Conservation (phyloP, 179 eudicot genomes). For the Spergularia azorica region DNA sequence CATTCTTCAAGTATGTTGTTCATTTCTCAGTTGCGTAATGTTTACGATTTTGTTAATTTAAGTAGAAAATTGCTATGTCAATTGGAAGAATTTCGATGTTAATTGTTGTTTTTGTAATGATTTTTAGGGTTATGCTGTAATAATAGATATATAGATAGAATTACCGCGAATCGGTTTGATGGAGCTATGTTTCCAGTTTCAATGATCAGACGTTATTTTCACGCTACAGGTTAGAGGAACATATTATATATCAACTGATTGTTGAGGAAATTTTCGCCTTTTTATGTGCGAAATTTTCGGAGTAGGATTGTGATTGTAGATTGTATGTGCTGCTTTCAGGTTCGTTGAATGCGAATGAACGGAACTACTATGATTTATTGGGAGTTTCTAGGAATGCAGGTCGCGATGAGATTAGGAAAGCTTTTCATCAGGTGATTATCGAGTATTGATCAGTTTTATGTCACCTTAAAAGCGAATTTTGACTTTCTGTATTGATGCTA, state of each 20-base stretch:
- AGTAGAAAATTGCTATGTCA: not conserved
- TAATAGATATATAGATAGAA: slow-evolving; percentile 34
- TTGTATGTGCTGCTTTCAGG: slow-evolving; percentile 45
- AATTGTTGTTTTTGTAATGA: slow-evolving; percentile 6
- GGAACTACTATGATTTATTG: slow-evolving; percentile 65
- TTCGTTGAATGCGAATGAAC: slow-evolving; percentile 32
- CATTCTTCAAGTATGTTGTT: slow-evolving; percentile 28
- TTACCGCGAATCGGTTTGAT: slow-evolving; percentile 27
- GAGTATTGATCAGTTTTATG: not conserved
- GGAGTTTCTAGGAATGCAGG: slow-evolving; percentile 70
- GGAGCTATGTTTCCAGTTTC: slow-evolving; percentile 33
- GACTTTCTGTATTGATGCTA: not conserved
- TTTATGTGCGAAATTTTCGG: not conserved
- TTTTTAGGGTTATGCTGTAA: slow-evolving; percentile 40
- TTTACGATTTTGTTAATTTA: not conserved
- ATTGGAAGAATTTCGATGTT: slow-evolving; percentile 12
- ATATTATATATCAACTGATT: not conserved
- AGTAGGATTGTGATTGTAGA: slow-evolving; percentile 6
- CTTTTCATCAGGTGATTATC: slow-evolving; percentile 55
- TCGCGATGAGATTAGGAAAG: slow-evolving; percentile 80
- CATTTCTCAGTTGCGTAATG: slow-evolving; percentile 6
- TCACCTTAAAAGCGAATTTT: not conserved
- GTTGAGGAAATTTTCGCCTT: not conserved
- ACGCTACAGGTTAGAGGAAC: slow-evolving; percentile 67
- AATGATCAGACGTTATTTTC: slow-evolving; percentile 52